A percentile compares a stretch with the other conserved stretches of the same genome.
Conservation (phyloP, 257 asterid genomes). For the Nicotiana paniculata region DNA sequence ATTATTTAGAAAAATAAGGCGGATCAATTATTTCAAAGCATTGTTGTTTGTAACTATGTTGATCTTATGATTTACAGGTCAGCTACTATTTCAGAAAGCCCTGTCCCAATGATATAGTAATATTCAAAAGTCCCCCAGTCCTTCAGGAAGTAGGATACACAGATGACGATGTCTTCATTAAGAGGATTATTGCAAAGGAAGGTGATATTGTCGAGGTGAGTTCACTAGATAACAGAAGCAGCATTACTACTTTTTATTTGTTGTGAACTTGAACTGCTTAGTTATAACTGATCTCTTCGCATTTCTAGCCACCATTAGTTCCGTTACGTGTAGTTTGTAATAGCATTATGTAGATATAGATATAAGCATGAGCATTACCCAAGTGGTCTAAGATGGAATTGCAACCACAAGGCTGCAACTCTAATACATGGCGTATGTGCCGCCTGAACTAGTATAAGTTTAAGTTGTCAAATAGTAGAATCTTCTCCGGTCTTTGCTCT, state of each 20-base stretch:
- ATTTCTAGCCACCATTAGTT: not conserved
- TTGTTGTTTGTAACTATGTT: not conserved
- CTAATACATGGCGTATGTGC: too few relatives aligned
- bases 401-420: not conserved
- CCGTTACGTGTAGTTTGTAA: not conserved
- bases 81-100: conserved; percentile 81
- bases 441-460: not conserved
- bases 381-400: not conserved
- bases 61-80: conserved; percentile 40
- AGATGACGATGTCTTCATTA: conserved; percentile 73
- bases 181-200: conserved; percentile 82
- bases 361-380: not conserved
- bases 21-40: not conserved
- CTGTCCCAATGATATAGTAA: conserved; percentile 72
- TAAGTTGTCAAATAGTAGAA: not conserved
- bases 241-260: not conserved
- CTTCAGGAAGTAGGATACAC: conserved; percentile 71
- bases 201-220: conserved; percentile 88
- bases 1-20: not conserved
- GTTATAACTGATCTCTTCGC: not conserved
- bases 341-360: not conserved
- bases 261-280: not conserved
- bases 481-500: not conserved
- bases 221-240: not conserved
- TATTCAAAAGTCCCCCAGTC: conserved; percentile 75